These are phyloP conservation scores for Cornus florida DNA, from an alignment of 148 eudicot genomes.

Conservation along the genomic window DNA sequence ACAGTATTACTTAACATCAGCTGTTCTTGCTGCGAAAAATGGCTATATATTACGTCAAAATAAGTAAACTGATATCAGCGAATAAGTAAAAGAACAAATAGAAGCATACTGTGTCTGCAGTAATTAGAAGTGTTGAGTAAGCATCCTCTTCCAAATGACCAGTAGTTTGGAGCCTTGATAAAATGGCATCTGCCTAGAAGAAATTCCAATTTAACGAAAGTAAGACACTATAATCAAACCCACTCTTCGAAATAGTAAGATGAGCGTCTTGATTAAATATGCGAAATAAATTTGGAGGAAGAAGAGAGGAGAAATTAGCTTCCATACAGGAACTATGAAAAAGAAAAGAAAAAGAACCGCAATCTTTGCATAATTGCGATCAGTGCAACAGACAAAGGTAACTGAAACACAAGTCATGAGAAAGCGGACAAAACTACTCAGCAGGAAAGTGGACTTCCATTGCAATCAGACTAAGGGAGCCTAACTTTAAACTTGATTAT, in stretches of 20 bases:
- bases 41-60: background rate
- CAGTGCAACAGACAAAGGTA: background rate
- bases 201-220: background rate
- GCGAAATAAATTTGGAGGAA: background rate
- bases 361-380: background rate
- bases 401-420: background rate
- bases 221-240: background rate
- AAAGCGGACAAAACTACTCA: background rate
- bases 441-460: background rate
- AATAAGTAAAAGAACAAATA: background rate
- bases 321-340: background rate
- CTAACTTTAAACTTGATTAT: too few species aligned
- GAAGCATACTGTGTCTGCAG: slow-evolving; percentile 60
- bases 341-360: background rate
- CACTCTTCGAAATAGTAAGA: background rate
- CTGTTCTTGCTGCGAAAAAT: background rate
- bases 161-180: slow-evolving; percentile 27
- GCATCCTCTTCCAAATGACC: slow-evolving; percentile 24
- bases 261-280: background rate
- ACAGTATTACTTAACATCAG: background rate
- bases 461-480: too few species aligned
- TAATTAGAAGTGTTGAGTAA: slow-evolving; percentile 40
- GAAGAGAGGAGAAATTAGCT: background rate
- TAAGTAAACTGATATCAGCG: background rate
- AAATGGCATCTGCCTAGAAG: slow-evolving; percentile 52